Percentiles rank a stretch among this genome's conserved stretches.
These are phyloP conservation scores for Fistulifera solaris DNA, from an alignment of 108 stramenopile species.

Conservation along the genomic window DNA sequence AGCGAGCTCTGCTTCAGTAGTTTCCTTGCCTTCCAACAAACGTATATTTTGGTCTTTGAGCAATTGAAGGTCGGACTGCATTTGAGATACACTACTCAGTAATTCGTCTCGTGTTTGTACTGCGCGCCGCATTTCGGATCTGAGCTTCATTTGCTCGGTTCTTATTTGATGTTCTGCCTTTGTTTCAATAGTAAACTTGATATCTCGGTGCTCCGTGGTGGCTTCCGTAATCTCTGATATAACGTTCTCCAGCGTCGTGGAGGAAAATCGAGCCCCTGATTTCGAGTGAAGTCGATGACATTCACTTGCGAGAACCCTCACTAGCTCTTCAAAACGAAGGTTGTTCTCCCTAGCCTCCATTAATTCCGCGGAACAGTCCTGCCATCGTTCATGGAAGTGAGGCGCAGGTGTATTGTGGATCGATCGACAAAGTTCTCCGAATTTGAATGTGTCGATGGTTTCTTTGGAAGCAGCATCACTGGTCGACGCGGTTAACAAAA, in stretches of 20 bases:
- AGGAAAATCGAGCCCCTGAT: background rate
- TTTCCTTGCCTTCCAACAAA: no score
- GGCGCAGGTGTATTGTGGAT: background rate
- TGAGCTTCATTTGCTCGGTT: constrained; percentile 1
- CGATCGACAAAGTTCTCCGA: background rate
- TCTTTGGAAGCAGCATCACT: background rate
- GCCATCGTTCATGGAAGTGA: background rate
- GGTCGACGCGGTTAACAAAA: background rate
- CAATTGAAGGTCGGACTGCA: background rate
- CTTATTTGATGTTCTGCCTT: background rate
- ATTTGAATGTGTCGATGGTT: background rate
- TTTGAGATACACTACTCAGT: background rate
- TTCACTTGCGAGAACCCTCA: background rate
- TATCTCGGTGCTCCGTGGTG: background rate
- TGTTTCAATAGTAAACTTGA: background rate
- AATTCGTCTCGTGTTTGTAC: background rate
- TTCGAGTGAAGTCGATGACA: background rate
- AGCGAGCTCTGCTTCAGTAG: background rate
- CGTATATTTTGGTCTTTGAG: background rate
- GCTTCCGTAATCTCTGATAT: background rate
- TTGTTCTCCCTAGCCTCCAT: background rate
- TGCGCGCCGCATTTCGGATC: background rate
- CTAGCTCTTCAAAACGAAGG: background rate
- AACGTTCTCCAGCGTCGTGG: background rate
- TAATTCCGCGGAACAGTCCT: background rate